Evolutionary conservation across 108 stramenopile genomes (phyloP), one percentile per base, ranked within the genome.

Genomic region (Skeletonema marinoi): DNA sequence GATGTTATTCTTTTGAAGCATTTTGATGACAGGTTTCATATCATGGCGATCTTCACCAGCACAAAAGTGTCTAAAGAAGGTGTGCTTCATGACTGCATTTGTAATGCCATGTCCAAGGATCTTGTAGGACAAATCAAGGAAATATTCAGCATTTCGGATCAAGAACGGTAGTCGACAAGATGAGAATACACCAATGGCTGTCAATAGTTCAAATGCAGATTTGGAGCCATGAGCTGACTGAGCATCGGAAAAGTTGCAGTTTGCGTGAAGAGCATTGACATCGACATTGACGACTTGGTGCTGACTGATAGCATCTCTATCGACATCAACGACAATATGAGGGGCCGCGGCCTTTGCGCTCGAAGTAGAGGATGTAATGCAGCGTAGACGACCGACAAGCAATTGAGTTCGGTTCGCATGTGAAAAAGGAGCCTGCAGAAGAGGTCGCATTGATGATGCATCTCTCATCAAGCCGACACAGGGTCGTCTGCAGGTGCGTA

Each of bases 31-130:
- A 19, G 89, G 95, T 32, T 75, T 63, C 59, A 98, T 87, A 32
- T 80, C 81, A 2, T 85, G 61, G 42, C 74, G 78, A 68, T 93
- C 85, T 68, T 96, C 92, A 0, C 98, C 99, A 9, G 93, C 98
- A 81, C 98, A 99, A 74, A 99, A 99, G 56, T 99, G 99, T 16
- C 77, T 74, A 84, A 97, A 99, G 44, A 98, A 92, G 6, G 97
- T 98, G 31, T 78, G 50, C 66, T 88, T 85, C 60, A 98, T 60
- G 6, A 93, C 6, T 14, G 65, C 33, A 68, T 96, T 83, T 17
- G 92, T 86, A n/a, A 94, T 29, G 12, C 54, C 54, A 9, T 33
- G 63, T 16, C 93, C 92, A 29, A 93, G 62, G 5, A 89, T 11
- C 32, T 35, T 71, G 32, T 78, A 74, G 7, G 85, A 68, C 5